Evolutionary conservation across 2,329 filamentous ascomycete genomes (phyloP), one percentile per base, ranked within the genome.

Genomic region (Alternaria sp.): DNA sequence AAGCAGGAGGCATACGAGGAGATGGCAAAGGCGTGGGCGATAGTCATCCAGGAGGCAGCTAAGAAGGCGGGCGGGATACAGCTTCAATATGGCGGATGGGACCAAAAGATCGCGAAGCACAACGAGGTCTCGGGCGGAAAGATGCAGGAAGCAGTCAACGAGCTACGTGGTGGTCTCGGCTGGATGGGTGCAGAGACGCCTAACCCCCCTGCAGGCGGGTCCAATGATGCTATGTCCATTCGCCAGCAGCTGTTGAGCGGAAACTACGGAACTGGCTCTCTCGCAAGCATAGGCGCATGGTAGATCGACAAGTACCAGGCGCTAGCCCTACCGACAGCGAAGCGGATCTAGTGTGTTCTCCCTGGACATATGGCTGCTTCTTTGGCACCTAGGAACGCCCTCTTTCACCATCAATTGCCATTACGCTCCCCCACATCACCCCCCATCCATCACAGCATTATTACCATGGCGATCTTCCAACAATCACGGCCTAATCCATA

Each of bases 1-100:
- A 97, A 97, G 78, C 90, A 97, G 66, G 92, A 92, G 63, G 93
- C 94, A 6, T 99, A 99, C 74, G 94, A 99, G 71, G 95, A 98
- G 74, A 93, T 99, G 63, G 90, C 92, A 26, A 92, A 90, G 72
- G 95, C 95, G 1, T 99, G 95, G 95, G 89, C 92, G 14, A 78
- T 96, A 66, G 94, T 97, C 49, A 90, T 99, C 67, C 89, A 89
- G 61, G 95, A 99, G 78, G 92, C 93, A 2, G 89, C 90, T 23
- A 98, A 98, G 81, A 86, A 91, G 67, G 94, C 92, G 10, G 93
- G 92, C 28, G 95, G 95, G 33, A 95, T 98, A 70, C 88, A 92
- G 65, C 75, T 99, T 65, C 91, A 97, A 71, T 91, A 92, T 45
- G 93, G 91, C 52, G 91, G 91, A 58, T 99, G 95, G 95, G 94